phyloP scores from a whole-genome alignment of 257 asterid species.

The Salvia rosmarinus region DNA sequence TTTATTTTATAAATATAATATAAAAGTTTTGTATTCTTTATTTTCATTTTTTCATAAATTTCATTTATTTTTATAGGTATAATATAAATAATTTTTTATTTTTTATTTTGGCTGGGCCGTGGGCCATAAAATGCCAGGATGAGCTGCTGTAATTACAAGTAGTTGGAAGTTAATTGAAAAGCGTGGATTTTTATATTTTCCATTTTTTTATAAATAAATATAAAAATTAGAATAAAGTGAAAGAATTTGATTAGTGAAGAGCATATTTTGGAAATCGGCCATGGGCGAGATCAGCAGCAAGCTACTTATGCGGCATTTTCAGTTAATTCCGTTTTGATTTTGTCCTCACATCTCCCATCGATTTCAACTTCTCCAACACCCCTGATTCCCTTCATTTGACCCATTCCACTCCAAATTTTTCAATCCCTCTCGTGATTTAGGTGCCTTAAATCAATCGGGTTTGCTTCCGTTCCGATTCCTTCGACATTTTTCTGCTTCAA shows the following conservation, averaged over 20 bases:
- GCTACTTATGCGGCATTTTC: conserved; percentile 43
- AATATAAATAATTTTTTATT: too few species aligned
- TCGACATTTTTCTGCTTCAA: conserved; percentile 25
- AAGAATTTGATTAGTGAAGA: conserved; percentile 28
- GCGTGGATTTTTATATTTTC: not conserved
- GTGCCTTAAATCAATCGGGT: conserved; percentile 31
- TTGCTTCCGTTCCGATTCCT: conserved; percentile 31
- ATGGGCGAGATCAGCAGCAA: conserved; percentile 38
- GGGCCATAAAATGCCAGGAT: too few species aligned
- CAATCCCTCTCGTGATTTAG: conserved; percentile 17
- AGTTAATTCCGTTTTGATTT: conserved; percentile 45
- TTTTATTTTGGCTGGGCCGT: too few species aligned
- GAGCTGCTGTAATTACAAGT: too few species aligned
- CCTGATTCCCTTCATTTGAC: conserved; percentile 32
- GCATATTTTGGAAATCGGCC: conserved; percentile 40
- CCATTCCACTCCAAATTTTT: conserved; percentile 23
- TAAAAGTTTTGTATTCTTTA: too few species aligned
- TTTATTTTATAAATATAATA: too few species aligned
- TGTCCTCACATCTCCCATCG: conserved; percentile 43
- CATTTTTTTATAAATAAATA: not conserved
- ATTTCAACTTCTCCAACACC: conserved; percentile 29
- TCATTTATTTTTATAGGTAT: too few species aligned
- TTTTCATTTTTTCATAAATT: too few species aligned
- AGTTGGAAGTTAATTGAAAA: too few species aligned
- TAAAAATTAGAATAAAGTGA: not conserved